Base-by-base conservation (phyloP, 805 yeast genomes). In the Kuraishia cidri region DNA sequence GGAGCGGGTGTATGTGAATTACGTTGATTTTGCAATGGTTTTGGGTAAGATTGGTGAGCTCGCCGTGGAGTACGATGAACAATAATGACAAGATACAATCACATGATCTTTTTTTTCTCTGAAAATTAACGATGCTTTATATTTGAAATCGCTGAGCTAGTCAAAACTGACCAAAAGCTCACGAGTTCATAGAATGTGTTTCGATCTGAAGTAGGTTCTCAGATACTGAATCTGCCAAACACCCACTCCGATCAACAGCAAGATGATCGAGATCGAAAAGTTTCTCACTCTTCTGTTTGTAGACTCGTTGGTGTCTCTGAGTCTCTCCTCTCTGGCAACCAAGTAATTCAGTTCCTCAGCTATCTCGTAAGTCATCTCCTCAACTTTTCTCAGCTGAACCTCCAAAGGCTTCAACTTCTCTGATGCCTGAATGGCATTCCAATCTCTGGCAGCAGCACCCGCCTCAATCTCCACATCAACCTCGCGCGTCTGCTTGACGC, bases 391-490 rank as follows among this genome's bases (percentile, higher is more conserved):
- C 55, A 92, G 69, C 48, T 85, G 94, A 36, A 88, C 78, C 60
- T 92, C 98, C 32, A 81, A 75, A 4, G 98, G 97, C 60, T 82
- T 84, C 56, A 92, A 76, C 55, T 86, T 85, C 58, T 92, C 97
- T 29, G 82, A 73, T 30, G 95, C 88, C 64, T 88, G 96, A 41
- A 88, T 66, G 16, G 87, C 85, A 53, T 87, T 86, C 97, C 97
- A 92, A 62, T 92, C 97, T 59, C 97, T 80, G 26, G 97, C 98
- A 48, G 87, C 84, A 32, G 97, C 84, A 28, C 98, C 98, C 40
- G 87, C 78, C 58, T 92, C 97, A 38, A 92, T 79, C 42, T 88
- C 97, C 48, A 92, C 65, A 50, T 87, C 96, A 46, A 92, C 64
- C 33, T 79, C 79, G 57, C 97, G 79, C 46, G 92, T 64, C 32